Evolutionary conservation across 441 rosid species (phyloP), one percentile per base, ranked within the genome.

Genomic region (Aquilaria agallochum): DNA sequence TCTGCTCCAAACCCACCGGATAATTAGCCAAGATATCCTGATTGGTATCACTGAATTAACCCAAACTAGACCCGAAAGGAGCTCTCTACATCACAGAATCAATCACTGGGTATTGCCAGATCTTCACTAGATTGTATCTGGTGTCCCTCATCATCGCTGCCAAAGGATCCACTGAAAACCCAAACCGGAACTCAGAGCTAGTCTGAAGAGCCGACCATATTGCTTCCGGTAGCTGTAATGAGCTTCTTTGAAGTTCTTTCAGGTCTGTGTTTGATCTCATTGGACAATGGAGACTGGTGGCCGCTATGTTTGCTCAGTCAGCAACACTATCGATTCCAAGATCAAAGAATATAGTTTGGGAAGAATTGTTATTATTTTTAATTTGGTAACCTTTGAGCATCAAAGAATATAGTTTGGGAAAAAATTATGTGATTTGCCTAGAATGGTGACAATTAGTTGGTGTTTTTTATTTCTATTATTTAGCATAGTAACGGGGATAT

Each of bases 31-130:
- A 46, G 32, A 74, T 70, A 4, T 79, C 80, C 33, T 67, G 76
- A 69, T 66, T 72, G 30, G 76, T 40, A 60, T 66, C 69, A 5
- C 32, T 67, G 59, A 81, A 81, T 53, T 75, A 80, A 50, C 58
- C 64, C 66, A 65, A 52, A 59, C 68, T 62, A 49, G 64, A 67
- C 45, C 71, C 83, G 58, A 75, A 70, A 58, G 61, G 80, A 42
- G 64, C 69, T 59, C 72, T 68, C 62, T 70, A 72, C 31, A 63
- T 56, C 20, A 73, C 80, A 48, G 77, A 69, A 66, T 76, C 79
- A 13, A 82, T 83, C 59, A 82, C 53, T 67, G 91, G 81, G 65
- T 80, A 82, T 75, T 69, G 95, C 98, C 92, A 92, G 92, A 89
- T 84, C 93, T 89, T 95, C 46, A 88, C 60, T 56, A 86, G 69